Evolutionary conservation across 305 asterid species (phyloP), one percentile per base, ranked within the genome.

Genomic region (Fraxinus sp.): DNA sequence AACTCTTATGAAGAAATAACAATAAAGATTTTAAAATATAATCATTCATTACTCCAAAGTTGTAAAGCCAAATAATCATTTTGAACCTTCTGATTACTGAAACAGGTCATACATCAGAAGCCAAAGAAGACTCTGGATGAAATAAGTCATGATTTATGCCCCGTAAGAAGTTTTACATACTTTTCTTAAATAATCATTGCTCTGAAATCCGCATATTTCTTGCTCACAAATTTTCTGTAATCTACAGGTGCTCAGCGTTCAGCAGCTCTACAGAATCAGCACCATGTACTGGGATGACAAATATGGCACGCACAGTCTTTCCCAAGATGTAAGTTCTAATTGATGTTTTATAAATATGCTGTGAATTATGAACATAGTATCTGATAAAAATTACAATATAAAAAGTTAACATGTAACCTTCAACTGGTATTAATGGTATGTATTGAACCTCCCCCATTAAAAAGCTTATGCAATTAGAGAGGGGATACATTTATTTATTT

Each of bases 251-350:
- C 97, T 96, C 83, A 96, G 99, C 78, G 91, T 96, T 85, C 99
- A 96, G 85, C 99, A 96, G 88, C 92, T 96, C 78, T 94, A 96
- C 88, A 89, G 99, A 89, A 96, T 96, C 93, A 93, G 99, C 86
- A 96, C 99, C 32, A 94, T 96, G 99, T 96, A 96, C 86, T 96
- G 99, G 99, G 98, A 96, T 84, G 99, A 94, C 91, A 94, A 96
- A 86, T 96, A 96, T 73, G 99, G 99, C 89, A 96, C 99, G 0
- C 98, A 94, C 59, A 96, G 99, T 89, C 92, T 96, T 85, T 92
- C 97, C 64, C 93, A 87, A 70, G 98, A 96, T 52, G 99, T 96
- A 88, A 91, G 94, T 86, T 85, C 52, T 55, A 43, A 24, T 55
- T 55, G 82, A 59, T 75, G 18, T 55, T 72, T 57, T 10, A 7